Percentiles rank a stretch among this genome's conserved stretches.
Conservation (phyloP, 2,329 filamentous ascomycete species). For the Penicillium sp. region DNA sequence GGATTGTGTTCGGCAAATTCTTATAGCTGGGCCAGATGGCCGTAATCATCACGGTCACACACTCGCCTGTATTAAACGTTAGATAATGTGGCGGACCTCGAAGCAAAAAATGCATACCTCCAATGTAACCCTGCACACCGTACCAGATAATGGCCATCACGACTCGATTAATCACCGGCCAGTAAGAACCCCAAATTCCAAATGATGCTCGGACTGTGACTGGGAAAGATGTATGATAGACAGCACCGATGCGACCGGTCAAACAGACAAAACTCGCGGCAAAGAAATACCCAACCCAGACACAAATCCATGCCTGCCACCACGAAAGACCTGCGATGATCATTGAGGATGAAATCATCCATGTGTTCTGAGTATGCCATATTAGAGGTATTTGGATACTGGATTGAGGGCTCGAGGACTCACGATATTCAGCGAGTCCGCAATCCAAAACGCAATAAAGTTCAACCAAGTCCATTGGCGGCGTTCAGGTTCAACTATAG, state of each 20-base stretch:
- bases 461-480: conserved; percentile 86
- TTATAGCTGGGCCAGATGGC: conserved; percentile 69
- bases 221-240: conserved; percentile 87
- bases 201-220: conserved; percentile 76
- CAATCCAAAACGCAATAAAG: conserved; percentile 85
- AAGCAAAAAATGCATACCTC: conserved; percentile 45
- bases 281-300: conserved; percentile 82
- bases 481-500: conserved; percentile 70
- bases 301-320: conserved; percentile 90
- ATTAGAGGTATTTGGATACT: conserved; percentile 3
- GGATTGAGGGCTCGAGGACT: conserved; percentile 15
- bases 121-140: conserved; percentile 72
- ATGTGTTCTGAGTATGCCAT: conserved; percentile 63
- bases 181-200: conserved; percentile 83
- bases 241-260: conserved; percentile 80
- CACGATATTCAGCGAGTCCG: conserved; percentile 78
- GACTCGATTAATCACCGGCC: conserved; percentile 87
- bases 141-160: conserved; percentile 88
- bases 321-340: conserved; percentile 76
- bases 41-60: conserved; percentile 85
- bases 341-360: conserved; percentile 89
- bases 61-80: conserved; percentile 56
- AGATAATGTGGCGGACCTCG: background rate
- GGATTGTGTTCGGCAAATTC: conserved; percentile 67
- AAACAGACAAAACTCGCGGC: conserved; percentile 71